A percentile compares a stretch with the other conserved stretches of the same genome.
Evolutionary conservation across 345 rosid species (phyloP).

Genomic region (Euclidium syriacum): DNA sequence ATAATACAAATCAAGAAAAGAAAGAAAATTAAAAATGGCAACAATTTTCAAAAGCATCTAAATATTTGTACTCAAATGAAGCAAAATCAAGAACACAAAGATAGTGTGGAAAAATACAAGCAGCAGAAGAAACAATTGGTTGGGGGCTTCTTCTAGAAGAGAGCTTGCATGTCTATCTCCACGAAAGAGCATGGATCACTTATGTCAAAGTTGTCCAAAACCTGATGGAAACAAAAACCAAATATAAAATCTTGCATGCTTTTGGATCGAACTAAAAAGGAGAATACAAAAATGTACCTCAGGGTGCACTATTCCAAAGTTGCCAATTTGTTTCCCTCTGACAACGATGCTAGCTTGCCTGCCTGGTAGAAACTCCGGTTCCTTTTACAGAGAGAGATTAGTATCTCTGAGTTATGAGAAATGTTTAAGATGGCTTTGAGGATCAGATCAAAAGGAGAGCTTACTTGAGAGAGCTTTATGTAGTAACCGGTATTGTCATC

Average conservation of each 20-base stretch:
- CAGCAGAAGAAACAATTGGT: neutral
- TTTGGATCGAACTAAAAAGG: neutral
- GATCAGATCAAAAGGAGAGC: slow-evolving; percentile 11
- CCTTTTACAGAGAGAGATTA: slow-evolving; percentile 35
- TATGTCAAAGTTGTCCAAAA: slow-evolving; percentile 69
- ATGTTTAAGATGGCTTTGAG: neutral
- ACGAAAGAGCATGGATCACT: slow-evolving; percentile 76
- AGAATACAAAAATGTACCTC: slow-evolving; percentile 40
- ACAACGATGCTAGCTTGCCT: slow-evolving; percentile 81
- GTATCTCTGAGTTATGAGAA: neutral
- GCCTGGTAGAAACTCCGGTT: slow-evolving; percentile 70
- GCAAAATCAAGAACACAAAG: neutral
- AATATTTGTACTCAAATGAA: neutral
- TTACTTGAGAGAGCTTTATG: slow-evolving; percentile 59
- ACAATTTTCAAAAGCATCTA: neutral
- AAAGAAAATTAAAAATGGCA: neutral
- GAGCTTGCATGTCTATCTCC: slow-evolving; percentile 55
- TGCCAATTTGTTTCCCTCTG: slow-evolving; percentile 66
- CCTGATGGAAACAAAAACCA: slow-evolving; percentile 34
- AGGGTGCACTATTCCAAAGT: slow-evolving; percentile 86
- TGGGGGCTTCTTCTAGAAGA: slow-evolving; percentile 23
- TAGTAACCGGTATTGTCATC: slow-evolving; percentile 56
- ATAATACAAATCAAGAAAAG: too few species aligned
- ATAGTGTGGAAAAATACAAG: neutral
- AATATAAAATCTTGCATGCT: neutral